Percentiles rank a stretch among this genome's conserved stretches.
Conservation (phyloP, 495 filamentous ascomycete species). For the Chaetomium tenue region DNA sequence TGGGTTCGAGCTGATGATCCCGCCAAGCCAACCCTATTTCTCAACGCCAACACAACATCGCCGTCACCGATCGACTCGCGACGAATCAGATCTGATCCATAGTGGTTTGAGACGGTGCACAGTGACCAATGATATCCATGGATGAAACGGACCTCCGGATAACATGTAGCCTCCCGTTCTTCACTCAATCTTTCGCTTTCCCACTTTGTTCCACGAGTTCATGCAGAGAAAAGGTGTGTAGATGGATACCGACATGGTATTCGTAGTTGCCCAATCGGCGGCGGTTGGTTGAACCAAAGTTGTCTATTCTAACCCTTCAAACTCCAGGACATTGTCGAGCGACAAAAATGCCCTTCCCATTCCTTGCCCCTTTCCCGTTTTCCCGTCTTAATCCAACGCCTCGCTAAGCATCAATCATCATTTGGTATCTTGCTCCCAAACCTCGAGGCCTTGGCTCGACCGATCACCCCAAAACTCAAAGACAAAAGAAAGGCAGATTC, state of each 20-base stretch:
- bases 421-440: constrained; percentile 24
- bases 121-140: too few relatives aligned
- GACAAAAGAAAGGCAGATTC: constrained; percentile 7
- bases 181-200: neutral
- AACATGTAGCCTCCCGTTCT: neutral
- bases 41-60: neutral
- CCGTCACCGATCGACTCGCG: neutral
- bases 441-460: neutral
- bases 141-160: too few relatives aligned
- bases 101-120: too few relatives aligned
- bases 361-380: neutral
- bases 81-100: neutral
- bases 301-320: neutral
- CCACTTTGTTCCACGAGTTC: neutral
- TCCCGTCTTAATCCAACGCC: constrained; percentile 24
- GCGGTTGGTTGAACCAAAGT: neutral
- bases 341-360: neutral
- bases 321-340: neutral
- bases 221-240: neutral
- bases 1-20: neutral
- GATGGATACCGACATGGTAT: neutral
- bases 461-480: neutral
- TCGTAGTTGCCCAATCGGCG: neutral
- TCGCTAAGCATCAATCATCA: constrained; percentile 31
- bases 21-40: neutral